Conservation (phyloP, 2,329 filamentous ascomycete species). For the Apiospora sp. region DNA sequence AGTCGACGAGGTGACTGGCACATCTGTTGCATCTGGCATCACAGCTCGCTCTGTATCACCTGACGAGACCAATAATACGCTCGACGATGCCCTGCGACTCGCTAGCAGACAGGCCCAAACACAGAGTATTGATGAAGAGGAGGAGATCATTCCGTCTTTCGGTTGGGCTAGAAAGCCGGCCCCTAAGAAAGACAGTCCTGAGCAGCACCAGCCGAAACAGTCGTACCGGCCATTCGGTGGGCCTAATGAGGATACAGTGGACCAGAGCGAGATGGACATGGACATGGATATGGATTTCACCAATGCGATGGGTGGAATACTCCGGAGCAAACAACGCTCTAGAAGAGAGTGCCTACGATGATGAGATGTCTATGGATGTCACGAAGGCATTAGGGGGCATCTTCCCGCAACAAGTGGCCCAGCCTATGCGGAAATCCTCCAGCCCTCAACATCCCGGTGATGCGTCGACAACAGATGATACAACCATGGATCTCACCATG, state of each 20-base stretch:
- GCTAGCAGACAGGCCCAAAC: slow-evolving; percentile 81
- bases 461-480: slow-evolving; percentile 60
- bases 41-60: slow-evolving; percentile 59
- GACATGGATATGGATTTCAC: slow-evolving; percentile 65
- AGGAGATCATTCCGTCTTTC: slow-evolving; percentile 79
- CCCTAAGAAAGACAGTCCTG: slow-evolving; percentile 37
- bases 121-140: slow-evolving; percentile 69
- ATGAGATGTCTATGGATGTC: slow-evolving; percentile 93
- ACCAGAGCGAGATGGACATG: slow-evolving; percentile 46
- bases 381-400: slow-evolving; percentile 86
- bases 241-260: slow-evolving; percentile 28
- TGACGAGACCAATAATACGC: slow-evolving; percentile 72
- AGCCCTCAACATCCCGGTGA: slow-evolving; percentile 41
- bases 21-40: slow-evolving; percentile 68
- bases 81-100: slow-evolving; percentile 80
- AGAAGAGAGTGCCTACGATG: slow-evolving; percentile 57
- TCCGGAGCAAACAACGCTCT: slow-evolving; percentile 45
- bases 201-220: slow-evolving; percentile 50
- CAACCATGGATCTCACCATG: slow-evolving; percentile 87
- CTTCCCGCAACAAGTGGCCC: slow-evolving; percentile 55
- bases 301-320: slow-evolving; percentile 61
- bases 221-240: neutral
- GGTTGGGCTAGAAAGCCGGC: slow-evolving; percentile 72
- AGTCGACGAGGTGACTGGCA: slow-evolving; percentile 77
- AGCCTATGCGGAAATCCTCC: slow-evolving; percentile 35